Evolutionary conservation across 768 basidiomycete genomes (phyloP).

Genomic region (Kwoniella dendrophila): DNA sequence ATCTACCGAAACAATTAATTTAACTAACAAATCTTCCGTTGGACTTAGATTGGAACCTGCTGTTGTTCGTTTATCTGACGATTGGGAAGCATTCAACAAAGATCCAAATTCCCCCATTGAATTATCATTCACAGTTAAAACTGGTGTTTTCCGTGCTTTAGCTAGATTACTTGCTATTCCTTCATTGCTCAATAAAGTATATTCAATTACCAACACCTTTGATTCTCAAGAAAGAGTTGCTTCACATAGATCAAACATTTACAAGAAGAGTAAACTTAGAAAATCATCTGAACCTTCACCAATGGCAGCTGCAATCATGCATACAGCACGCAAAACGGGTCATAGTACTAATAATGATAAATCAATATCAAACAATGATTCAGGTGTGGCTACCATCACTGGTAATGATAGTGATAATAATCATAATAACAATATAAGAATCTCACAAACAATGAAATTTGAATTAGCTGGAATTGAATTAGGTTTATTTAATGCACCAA

Average conservation of each 20-base stretch:
- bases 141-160: constrained; percentile 49
- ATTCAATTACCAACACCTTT: constrained; percentile 35
- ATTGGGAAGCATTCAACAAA: constrained; percentile 42
- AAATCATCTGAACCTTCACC: constrained; percentile 42
- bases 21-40: not conserved
- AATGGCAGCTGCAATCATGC: constrained; percentile 43
- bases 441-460: constrained; percentile 45
- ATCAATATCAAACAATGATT: too few relatives aligned
- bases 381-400: too few relatives aligned
- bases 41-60: constrained; percentile 41
- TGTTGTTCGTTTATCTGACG: constrained; percentile 48
- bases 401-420: too few relatives aligned
- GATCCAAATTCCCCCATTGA: constrained; percentile 32
- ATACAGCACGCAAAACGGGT: constrained; percentile 37
- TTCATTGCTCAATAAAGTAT: constrained; percentile 39
- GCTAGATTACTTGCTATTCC: constrained; percentile 48
- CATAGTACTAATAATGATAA: too few relatives aligned
- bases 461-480: constrained; percentile 43
- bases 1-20: not conserved
- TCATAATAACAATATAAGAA: constrained; percentile 20
- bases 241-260: constrained; percentile 42
- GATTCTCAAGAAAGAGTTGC: constrained; percentile 44
- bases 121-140: constrained; percentile 50
- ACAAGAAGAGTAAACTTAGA: constrained; percentile 30
- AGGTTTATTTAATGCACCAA: constrained; percentile 42